Base-by-base conservation (phyloP, 176 grass and related monocot species). In the Elymus sibiricus region DNA sequence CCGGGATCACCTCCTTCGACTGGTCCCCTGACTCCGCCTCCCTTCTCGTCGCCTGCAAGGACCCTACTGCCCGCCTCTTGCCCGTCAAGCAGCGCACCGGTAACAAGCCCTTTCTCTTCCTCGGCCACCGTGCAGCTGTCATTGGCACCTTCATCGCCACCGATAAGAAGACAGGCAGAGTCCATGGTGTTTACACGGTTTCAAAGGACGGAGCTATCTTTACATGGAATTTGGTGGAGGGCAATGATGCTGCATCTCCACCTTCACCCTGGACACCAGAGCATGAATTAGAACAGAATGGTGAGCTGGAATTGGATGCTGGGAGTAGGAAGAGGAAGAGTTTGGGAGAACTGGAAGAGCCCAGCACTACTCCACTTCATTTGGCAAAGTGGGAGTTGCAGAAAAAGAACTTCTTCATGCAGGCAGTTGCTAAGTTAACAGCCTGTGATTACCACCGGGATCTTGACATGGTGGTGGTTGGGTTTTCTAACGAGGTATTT, bases 351-450 rank as follows among this genome's bases (percentile, higher is more conserved):
- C 35, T 14, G 28, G 88, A 91, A 79, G 78, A 91, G 19, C 39
- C 10, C 1, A 55, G 92, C 40, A 85, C 75, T 6, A 77, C 46
- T 25, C 88, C 72, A 9, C 70, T 97, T 1, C 90, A 92, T 86
- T 87, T 73, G 64, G 86, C 90, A 6, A 92, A 27, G 27, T 96
- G 97, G 97, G 84, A 87, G 75, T 63, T 96, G 59, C 76, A 85
- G 86, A 95, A 94, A 59, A 98, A 98, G 12, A 82, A 94, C 78
- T 98, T 94, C 37, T 98, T 98, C 68, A 96, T 92, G 92, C 97
- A 98, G 79, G 13, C 93, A 10, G 86, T 91, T 0, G 97, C 94
- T 77, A 92, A 92, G 65, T 46, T 98, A 74, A 91, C 97, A 21
- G 82, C 94, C 31, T 98, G 97, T 51, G 92, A 96, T 95, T 98